phyloP scores from a whole-genome alignment of 83 land plant genomes.

The Isoetes engelmannii region DNA sequence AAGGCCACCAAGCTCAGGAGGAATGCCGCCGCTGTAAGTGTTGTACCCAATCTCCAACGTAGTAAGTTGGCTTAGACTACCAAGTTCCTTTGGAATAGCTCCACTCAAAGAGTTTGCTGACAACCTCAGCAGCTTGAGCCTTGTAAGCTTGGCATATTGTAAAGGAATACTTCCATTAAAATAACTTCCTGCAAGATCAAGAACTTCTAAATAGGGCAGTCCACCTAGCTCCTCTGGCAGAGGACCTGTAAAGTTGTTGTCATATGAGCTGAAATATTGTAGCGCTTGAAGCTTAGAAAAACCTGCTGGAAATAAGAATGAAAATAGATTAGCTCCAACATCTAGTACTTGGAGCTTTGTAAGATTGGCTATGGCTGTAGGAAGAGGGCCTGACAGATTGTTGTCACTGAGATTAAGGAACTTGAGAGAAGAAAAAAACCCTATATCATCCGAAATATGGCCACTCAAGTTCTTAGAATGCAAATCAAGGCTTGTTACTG shows the following conservation, averaged over 20 bases:
- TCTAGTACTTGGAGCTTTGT: background rate
- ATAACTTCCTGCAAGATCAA: conserved; percentile 3
- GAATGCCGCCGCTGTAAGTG: conserved; percentile 1
- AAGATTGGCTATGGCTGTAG: background rate
- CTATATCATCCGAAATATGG: background rate
- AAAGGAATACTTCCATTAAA: background rate
- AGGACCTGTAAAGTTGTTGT: conserved; percentile 4
- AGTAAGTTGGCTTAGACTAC: background rate
- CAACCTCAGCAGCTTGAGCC: background rate
- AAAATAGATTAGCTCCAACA: background rate
- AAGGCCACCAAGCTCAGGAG: background rate
- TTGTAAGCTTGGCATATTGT: background rate
- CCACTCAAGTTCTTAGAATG: background rate
- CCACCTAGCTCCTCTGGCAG: background rate
- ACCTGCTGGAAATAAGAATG: background rate
- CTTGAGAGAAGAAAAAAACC: background rate
- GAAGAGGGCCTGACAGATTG: background rate
- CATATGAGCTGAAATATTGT: background rate
- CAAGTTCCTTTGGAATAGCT: background rate
- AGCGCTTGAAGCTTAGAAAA: background rate
- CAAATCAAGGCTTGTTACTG: conserved; percentile 1
- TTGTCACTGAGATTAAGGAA: background rate
- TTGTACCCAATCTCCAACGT: background rate
- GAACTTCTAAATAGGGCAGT: background rate
- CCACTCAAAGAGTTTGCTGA: background rate